These are phyloP conservation scores for Nectriaceae sp. DNA, from an alignment of 2,329 filamentous ascomycete genomes.

Conservation along the genomic window DNA sequence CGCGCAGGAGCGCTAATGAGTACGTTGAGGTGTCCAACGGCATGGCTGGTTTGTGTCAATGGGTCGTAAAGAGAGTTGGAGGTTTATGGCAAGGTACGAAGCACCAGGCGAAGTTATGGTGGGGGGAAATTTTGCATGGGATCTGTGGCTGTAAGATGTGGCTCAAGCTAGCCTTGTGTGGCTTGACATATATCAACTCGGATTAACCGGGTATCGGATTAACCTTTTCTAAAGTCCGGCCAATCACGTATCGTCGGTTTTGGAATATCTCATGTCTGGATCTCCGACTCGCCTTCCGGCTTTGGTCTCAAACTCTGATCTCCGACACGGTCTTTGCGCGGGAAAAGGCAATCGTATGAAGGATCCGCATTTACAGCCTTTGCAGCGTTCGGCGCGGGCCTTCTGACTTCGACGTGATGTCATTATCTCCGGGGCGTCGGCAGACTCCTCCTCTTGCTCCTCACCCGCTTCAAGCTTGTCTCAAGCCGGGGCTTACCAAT, in stretches of 20 bases:
- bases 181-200: too few relatives aligned
- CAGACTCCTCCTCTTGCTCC: too few relatives aligned
- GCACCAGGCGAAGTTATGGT: constrained; percentile 13
- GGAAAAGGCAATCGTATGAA: too few relatives aligned
- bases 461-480: too few relatives aligned
- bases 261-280: constrained; percentile 19
- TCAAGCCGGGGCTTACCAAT: too few relatives aligned
- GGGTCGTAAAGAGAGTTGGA: constrained; percentile 4
- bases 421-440: too few relatives aligned
- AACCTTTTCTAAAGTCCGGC: background rate
- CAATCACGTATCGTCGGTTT: constrained; percentile 19
- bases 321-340: too few relatives aligned
- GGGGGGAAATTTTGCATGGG: constrained; percentile 25
- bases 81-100: constrained; percentile 1
- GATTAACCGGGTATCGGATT: constrained; percentile 21
- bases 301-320: constrained; percentile 9
- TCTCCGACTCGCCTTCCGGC: constrained; percentile 14
- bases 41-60: constrained; percentile 54
- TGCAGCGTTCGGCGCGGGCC: too few relatives aligned
- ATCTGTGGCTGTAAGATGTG: constrained; percentile 25
- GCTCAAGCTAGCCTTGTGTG: constrained; percentile 9
- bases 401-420: too few relatives aligned
- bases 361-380: too few relatives aligned
- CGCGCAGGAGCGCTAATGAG: constrained; percentile 78
- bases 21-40: constrained; percentile 95